Base-by-base conservation (phyloP, 768 basidiomycete species). In the Boletus edulis region DNA sequence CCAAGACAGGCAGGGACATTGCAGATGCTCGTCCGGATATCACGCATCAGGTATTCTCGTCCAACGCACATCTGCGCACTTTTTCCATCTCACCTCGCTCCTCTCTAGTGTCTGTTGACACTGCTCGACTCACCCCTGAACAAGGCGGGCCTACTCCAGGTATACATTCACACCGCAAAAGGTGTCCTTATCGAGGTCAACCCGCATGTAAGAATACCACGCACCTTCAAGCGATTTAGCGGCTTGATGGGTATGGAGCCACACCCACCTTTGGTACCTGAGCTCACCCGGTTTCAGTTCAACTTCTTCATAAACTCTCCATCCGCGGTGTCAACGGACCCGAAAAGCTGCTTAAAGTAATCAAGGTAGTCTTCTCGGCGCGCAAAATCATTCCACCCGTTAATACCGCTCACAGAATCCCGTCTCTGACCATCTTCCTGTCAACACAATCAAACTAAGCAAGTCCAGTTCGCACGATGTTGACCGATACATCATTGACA, bases 1-100 rank as follows among this genome's bases (percentile, higher is more conserved):
- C 97, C 5, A 98, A 97, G 73, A 97, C 94, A 0, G 94, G 94
- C 15, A 82, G 96, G 68, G 97, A 99, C 73, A 98, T 98, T 57
- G 97, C 97, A 15, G 95, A 98, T 74, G 97, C 97, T n/a, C 78
- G 97, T 60, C 97, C 97, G 3, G 97, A 98, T 74, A 98, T 98
- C 66, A 98, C 97, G 0, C 97, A 99, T 70, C 97, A 98, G 83
- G 94, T 93, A 55, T 35, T 29, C 34, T 35, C 34, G 48, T 81
- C 69, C 27, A 47, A 32, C 44, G 31, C 24, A 24, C 4, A 15
- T 29, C n/a, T 39, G 9, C 20, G 8, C 35, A 0, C 51, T 1
- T 10, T n/a, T 4, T 3, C 40, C 9, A 38, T 55, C 61, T 55
- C n/a, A 60, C 41, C 17, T 40, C 8, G 37, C 29, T 10, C 38